Evolutionary conservation across 1,284 basidiomycete genomes (phyloP).

Genomic region (Taiwanofungus camphoratus): DNA sequence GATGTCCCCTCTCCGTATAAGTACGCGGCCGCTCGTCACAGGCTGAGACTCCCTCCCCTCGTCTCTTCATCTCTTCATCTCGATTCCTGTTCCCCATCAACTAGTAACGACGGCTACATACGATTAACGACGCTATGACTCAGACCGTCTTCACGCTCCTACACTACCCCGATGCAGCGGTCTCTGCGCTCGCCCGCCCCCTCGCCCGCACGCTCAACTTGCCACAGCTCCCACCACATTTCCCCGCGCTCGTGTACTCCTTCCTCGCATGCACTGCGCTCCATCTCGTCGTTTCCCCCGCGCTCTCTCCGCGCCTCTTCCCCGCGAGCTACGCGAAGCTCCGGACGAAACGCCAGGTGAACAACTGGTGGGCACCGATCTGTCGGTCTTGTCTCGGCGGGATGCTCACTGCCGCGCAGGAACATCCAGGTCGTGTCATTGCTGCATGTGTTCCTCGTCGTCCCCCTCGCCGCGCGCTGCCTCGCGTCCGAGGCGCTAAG

Average conservation of each 20-base stretch:
- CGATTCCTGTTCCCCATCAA: no score
- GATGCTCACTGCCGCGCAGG: conserved; percentile 18
- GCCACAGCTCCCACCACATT: conserved; percentile 47
- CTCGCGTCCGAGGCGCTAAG: conserved; percentile 34
- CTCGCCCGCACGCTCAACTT: conserved; percentile 24
- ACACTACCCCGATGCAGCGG: conserved; percentile 9
- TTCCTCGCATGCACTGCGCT: conserved; percentile 42
- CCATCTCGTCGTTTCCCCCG: conserved; percentile 47
- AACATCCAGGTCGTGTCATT: conserved; percentile 51
- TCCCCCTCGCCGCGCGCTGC: conserved; percentile 43
- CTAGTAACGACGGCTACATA: no score
- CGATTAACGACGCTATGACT: no score
- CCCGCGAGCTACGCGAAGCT: conserved; percentile 33
- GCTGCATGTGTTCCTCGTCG: conserved; percentile 45
- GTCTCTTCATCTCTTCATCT: no score
- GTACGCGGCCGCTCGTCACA: no score
- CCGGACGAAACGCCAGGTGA: conserved; percentile 36
- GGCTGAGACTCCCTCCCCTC: no score
- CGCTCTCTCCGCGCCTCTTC: conserved; percentile 36
- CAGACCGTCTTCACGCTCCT: neutral
- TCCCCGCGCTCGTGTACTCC: conserved; percentile 63
- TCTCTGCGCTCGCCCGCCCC: conserved; percentile 19
- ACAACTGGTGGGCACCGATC: conserved; percentile 43
- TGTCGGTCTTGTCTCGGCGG: neutral
- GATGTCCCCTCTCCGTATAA: no score